Base-by-base conservation (phyloP, 495 filamentous ascomycete genomes). In the Penicillium salamii region DNA sequence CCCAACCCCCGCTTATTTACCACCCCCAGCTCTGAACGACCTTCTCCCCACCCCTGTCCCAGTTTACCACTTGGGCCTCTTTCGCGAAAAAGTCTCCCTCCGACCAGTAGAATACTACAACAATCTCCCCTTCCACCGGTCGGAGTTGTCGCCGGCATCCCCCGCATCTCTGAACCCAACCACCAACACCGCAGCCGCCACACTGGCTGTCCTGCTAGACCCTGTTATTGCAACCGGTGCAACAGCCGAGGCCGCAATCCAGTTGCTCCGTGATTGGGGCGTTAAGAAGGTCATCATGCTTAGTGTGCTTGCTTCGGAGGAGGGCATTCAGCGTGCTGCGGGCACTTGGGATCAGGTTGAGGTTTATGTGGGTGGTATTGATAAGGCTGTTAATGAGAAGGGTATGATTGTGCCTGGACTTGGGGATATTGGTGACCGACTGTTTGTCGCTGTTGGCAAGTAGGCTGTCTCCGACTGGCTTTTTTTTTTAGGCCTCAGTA, bases 21-120 rank as follows among this genome's bases (percentile, higher is more conserved):
- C 17, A 46, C 46, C 34, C 20, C 17, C 49, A 89, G 91, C 91
- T 2, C 69, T 96, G 23, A 84, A 89, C 73, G 83, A 82, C 51
- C 76, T 97, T 52, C 88, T 97, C 48, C 92, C 92, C 3, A 64
- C 67, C 42, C 77, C 91, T 3, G 87, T 89, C 28, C 86, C 91
- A 13, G 81, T 97, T 54, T 89, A 97, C 71, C 92, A 97, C 67
- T 84, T 97, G 18, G 92, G 92, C 36, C 83, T 97, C 52, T 97
- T 88, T 74, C 87, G 92, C 58, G 92, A 96, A 61, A 86, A 85
- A 24, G 78, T 81, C 50, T 88, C 87, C 29, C 84, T 96, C 21
- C 80, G 87, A 42, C 91, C 92, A 0, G 92, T 97, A 39, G 92
- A 97, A 72, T 97, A 97, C 79, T 97, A 97, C 77, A 97, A 84